Conservation (phyloP, 192 early-diverging fungal genomes). For the Coemansia sp. region DNA sequence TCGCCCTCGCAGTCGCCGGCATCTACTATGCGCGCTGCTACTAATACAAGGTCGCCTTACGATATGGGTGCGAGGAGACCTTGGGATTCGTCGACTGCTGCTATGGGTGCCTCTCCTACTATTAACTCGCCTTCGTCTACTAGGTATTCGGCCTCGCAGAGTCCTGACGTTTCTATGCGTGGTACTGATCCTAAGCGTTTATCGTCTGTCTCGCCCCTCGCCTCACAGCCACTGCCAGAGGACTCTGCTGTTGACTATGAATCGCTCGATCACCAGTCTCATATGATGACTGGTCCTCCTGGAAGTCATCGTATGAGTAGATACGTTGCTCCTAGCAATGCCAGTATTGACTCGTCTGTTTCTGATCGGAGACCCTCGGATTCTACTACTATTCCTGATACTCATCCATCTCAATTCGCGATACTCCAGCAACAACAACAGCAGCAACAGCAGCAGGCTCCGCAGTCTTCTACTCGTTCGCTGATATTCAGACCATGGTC, state of each 20-base stretch:
- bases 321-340: slow-evolving; percentile 22
- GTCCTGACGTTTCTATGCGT: slow-evolving; percentile 20
- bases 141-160: slow-evolving; percentile 18
- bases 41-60: slow-evolving; percentile 39
- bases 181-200: slow-evolving; percentile 13
- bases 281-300: background rate
- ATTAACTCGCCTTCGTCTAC: slow-evolving; percentile 43
- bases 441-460: slow-evolving; percentile 25
- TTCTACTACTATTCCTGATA: slow-evolving; percentile 12
- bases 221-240: slow-evolving; percentile 35
- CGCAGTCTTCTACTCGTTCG: slow-evolving; percentile 32
- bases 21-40: slow-evolving; percentile 24
- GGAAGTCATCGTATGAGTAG: slow-evolving; percentile 20
- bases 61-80: background rate
- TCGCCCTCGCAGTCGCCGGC: slow-evolving; percentile 32
- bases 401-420: slow-evolving; percentile 1
- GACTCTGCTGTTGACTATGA: slow-evolving; percentile 24
- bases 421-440: slow-evolving; percentile 9
- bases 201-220: slow-evolving; percentile 31
- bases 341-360: slow-evolving; percentile 4
- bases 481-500: slow-evolving; percentile 49
- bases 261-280: background rate
- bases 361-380: slow-evolving; percentile 42
- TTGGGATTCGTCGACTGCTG: background rate
- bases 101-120: slow-evolving; percentile 13